A percentile compares a stretch with the other conserved stretches of the same genome.
Conservation (phyloP, 805 yeast genomes). For the Candida nitratophila region DNA sequence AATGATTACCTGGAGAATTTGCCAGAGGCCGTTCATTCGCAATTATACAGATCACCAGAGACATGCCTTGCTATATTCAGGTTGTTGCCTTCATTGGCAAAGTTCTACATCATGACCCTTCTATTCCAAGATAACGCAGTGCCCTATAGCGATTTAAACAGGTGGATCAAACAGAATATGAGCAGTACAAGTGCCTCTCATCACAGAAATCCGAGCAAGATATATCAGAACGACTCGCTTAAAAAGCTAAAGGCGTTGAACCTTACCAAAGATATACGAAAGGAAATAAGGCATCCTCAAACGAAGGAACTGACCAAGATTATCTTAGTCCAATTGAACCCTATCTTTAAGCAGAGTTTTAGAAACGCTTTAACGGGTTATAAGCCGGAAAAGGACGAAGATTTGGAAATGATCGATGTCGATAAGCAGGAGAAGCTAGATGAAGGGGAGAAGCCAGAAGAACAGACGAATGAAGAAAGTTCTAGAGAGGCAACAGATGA, state of each 20-base stretch:
- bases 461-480: too few relatives aligned
- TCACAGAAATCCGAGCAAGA: constrained; percentile 27
- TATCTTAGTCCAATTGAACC: constrained; percentile 46
- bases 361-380: constrained; percentile 76
- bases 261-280: constrained; percentile 52
- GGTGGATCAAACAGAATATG: constrained; percentile 52
- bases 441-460: constrained; percentile 7
- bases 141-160: constrained; percentile 57
- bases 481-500: neutral
- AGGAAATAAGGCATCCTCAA: constrained; percentile 26
- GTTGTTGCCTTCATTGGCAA: constrained; percentile 81
- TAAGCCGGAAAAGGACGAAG: constrained; percentile 1
- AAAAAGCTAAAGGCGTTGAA: constrained; percentile 72
- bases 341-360: constrained; percentile 68
- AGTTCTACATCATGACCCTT: constrained; percentile 81
- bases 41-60: constrained; percentile 83
- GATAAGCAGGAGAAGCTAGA: constrained; percentile 1
- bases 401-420: neutral
- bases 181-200: constrained; percentile 18
- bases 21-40: constrained; percentile 78
- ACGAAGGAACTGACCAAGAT: constrained; percentile 25
- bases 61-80: constrained; percentile 92
- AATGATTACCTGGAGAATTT: constrained; percentile 86
- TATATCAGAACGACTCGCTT: constrained; percentile 67
- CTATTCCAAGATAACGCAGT: constrained; percentile 74